A percentile compares a stretch with the other conserved stretches of the same genome.
Evolutionary conservation across 768 basidiomycete genomes (phyloP).

Genomic region (Lactarius pseudohatsudake): DNA sequence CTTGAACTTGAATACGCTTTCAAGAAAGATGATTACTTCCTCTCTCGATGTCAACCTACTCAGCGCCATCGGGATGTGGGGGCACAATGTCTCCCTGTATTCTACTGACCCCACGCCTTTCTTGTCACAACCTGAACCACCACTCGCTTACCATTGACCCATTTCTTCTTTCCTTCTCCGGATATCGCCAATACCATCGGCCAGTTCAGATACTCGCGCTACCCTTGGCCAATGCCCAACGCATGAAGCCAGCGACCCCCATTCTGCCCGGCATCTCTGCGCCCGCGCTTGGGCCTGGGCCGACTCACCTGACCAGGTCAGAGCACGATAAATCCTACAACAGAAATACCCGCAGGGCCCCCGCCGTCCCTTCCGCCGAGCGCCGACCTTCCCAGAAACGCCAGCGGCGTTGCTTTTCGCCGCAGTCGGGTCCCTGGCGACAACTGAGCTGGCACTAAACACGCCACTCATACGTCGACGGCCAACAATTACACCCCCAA

Average conservation of each 20-base stretch:
- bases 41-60: no score
- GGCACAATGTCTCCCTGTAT: no score
- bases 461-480: slow-evolving; percentile 37
- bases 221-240: slow-evolving; percentile 61
- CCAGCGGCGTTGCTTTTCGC: slow-evolving; percentile 46
- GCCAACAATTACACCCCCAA: slow-evolving; percentile 32
- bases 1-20: no score
- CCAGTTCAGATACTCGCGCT: slow-evolving; percentile 54
- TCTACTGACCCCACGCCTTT: slow-evolving; percentile 43
- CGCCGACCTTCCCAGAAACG: slow-evolving; percentile 78
- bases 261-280: no score
- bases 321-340: slow-evolving; percentile 67
- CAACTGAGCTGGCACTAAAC: no score
- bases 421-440: slow-evolving; percentile 37
- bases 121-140: slow-evolving; percentile 50
- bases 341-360: slow-evolving; percentile 54
- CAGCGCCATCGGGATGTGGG: no score
- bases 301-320: slow-evolving; percentile 76
- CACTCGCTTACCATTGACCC: slow-evolving; percentile 31
- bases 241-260: no score
- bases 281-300: slow-evolving; percentile 53
- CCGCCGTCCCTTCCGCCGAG: slow-evolving; percentile 76
- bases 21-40: no score
- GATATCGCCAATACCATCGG: slow-evolving; percentile 62
- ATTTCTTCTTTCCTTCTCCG: slow-evolving; percentile 73